Evolutionary conservation across 2,329 filamentous ascomycete genomes (phyloP), one percentile per base, ranked within the genome.

Genomic region (Hymenoscyphus fraxineus): DNA sequence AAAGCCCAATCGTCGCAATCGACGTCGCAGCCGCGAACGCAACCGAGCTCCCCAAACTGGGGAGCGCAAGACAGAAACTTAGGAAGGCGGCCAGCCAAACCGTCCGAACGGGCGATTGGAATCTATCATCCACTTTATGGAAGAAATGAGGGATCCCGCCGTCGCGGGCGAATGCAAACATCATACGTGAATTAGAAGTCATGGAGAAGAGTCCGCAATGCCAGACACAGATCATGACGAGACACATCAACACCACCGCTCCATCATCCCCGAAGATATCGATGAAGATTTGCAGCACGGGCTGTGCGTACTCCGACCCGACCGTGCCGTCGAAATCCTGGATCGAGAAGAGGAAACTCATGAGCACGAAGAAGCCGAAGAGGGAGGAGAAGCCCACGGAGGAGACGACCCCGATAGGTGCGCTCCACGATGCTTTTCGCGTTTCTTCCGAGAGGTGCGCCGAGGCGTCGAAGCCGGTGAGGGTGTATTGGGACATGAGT

Each of bases 391-490:
- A 83, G 3, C 81, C 81, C 27, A 86, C 82, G 0, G 82, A 84
- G 41, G 80, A 83, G 2, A 87, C 76, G 0, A 86, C 83, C 12
- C 84, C 84, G 32, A 86, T 80, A 0, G 84, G 84, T 0, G 84
- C 84, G 47, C 79, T 80, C 82, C 83, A 84, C 10, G 80, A 78
- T 2, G 84, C 84, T 27, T 82, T 83, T 19, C 78, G 77, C 0
- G 84, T 86, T 73, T 87, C 84, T 70, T 87, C 84, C 13, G 79
- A 81, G 15, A 87, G 72, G 72, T 87, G 84, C 0, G 84, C 84
- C 4, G 79, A 81, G 0, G 83, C 82, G 67, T 85, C 83, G 67
- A 83, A 85, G 9, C 82, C 80, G 7, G 80, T 83, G 41, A 83
- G 77, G 38, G 80, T 82, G 62, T 84, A 87, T 72, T 87, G 84